phyloP scores from a whole-genome alignment of 371 early-diverging fungal species.

The Saksenaea vasiformis region DNA sequence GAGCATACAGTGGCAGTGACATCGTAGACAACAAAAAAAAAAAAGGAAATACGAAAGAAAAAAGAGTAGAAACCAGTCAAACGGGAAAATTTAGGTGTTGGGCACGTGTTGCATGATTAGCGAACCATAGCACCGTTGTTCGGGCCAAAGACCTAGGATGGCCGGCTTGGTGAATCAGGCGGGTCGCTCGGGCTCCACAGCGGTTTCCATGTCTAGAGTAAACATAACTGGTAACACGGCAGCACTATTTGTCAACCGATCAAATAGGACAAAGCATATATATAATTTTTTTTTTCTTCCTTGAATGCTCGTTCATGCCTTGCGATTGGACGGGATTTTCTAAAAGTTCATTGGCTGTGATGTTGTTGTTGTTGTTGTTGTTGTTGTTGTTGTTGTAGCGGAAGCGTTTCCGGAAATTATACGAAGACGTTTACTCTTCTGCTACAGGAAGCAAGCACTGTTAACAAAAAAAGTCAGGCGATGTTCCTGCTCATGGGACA shows the following conservation, averaged over 20 bases:
- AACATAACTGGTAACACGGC: not conserved
- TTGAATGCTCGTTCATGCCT: not conserved
- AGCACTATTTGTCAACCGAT: not conserved
- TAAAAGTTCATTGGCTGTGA: too few relatives aligned
- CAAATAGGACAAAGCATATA: not conserved
- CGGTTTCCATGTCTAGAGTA: not conserved
- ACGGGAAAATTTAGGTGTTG: not conserved
- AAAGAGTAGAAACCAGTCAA: not conserved
- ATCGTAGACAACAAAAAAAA: not conserved
- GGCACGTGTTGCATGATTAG: conserved; percentile 4
- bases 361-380: too few relatives aligned
- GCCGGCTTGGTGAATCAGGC: not conserved
- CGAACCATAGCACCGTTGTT: not conserved
- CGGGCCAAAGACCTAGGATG: not conserved
- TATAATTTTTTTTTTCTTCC: not conserved
- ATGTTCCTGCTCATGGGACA: too few relatives aligned
- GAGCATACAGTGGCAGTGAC: conserved; percentile 5
- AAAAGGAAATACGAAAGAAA: conserved; percentile 2
- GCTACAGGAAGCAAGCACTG: too few relatives aligned
- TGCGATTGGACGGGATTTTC: not conserved
- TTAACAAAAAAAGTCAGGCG: too few relatives aligned
- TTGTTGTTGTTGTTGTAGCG: too few relatives aligned
- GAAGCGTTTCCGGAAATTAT: too few relatives aligned
- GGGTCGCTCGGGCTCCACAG: not conserved
- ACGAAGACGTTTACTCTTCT: too few relatives aligned